Evolutionary conservation across 2,329 filamentous ascomycete species (phyloP), one percentile per base, ranked within the genome.

Genomic region (Fusarium compactum): DNA sequence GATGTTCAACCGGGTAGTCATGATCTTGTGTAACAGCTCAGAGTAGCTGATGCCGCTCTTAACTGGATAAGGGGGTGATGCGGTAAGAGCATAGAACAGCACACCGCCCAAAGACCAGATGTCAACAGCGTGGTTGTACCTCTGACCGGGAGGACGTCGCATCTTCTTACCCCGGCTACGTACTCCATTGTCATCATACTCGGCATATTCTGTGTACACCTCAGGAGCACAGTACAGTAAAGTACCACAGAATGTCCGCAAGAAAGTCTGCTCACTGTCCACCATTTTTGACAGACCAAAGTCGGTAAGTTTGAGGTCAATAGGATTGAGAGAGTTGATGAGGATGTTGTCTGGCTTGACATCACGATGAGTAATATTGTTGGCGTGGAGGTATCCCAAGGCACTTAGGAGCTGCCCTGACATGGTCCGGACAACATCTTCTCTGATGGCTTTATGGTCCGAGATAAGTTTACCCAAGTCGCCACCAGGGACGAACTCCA

Each of bases 341-440:
- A 99, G 85, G 65, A 99, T 98, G 76, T 99, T 99, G 83, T 99
- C 96, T 0, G 96, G 96, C 78, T 99, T 99, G 77, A 99, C 94
- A 79, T 99, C 96, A n/a, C 96, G 92, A 81, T 99, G 96, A 0
- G 95, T 98, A 74, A 99, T 98, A 76, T 92, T 94, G 74, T 92
- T 91, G 56, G 86, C 84, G 79, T 99, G 96, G 11, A 99, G 85
- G 78, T 99, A 98, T 30, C 89, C 90, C 55, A 99, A 83, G 3
- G 95, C 95, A 72, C 91, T 88, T 45, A 98, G 82, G 38, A 98
- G 87, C 78, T 97, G 94, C 22, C 82, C 79, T 2, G 94, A 89
- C 79, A 98, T 92, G 8, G 83, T 84, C 78, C 91, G 90, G n/a
- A 90, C 91, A 71, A 90, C 84, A 1, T 80, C 73, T 77, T 98